Evolutionary conservation across 805 yeast species (phyloP), one percentile per base, ranked within the genome.

Genomic region (Wickerhamomyces tratensis): DNA sequence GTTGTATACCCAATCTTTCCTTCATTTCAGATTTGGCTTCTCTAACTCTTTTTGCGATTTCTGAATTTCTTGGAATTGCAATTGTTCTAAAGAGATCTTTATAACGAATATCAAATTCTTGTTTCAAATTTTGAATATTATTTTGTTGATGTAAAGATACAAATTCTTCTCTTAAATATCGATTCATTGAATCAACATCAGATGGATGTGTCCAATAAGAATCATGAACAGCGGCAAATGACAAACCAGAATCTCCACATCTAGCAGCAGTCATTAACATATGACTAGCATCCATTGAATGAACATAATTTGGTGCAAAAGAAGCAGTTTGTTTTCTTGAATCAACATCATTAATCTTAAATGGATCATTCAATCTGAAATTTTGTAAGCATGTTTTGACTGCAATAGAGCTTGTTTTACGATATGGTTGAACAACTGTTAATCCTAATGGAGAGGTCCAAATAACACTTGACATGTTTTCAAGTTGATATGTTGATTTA

Each of bases 161-260:
- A 89, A 68, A 59, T 88, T 82, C 31, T 74, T 80, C 46, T 74
- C 74, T 59, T 91, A 97, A 43, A 91, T 67, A 41, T 72, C 65
- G 47, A 93, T 82, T 86, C 93, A 91, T 81, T 4, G 56, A 57
- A 46, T 79, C 81, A 36, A 91, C 79, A 58, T 86, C 91, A 40
- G 77, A 67, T 2, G 98, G 97, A 59, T 93, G 98, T 0, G 98
- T 88, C 98, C 98, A 91, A 61, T 86, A 91, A 1, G 98, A 91
- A 60, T 91, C 98, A 62, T 91, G 98, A 25, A 91, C 98, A 1
- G 98, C 79, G 0, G 98, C 96, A 70, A 93, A 91, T 11, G 78
- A 68, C 40, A 93, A 62, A 0, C 76, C 77, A 2, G 58, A 57
- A 36, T 79, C 71, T 5, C 82, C 77, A 61, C 96, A 87, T 25